Evolutionary conservation across 345 rosid genomes (phyloP).

Genomic region (Garcia nutans): DNA sequence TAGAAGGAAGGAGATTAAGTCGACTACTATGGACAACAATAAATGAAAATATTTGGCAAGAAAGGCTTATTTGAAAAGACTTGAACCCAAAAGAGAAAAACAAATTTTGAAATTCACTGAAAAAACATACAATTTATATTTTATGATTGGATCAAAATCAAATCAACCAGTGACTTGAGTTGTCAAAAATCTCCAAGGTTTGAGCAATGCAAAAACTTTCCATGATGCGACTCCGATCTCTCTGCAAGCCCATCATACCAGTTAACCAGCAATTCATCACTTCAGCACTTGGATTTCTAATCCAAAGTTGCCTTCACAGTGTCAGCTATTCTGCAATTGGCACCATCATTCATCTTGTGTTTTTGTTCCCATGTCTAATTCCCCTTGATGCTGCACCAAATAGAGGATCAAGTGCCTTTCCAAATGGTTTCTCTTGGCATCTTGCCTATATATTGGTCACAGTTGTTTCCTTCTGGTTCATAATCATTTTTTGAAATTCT

Average conservation of each 20-base stretch:
- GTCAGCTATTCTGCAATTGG: neutral
- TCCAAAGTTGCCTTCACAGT: neutral
- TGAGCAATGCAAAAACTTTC: neutral
- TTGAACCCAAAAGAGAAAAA: neutral
- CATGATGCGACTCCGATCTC: neutral
- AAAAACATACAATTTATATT: neutral
- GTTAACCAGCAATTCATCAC: neutral
- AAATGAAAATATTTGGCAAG: neutral
- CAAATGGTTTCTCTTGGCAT: neutral
- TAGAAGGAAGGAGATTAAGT: no score
- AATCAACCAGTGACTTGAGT: neutral
- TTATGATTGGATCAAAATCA: neutral
- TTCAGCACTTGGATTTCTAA: neutral
- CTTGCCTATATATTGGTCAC: slow-evolving; percentile 10
- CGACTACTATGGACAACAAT: no score
- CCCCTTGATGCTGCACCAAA: neutral
- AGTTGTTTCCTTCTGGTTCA: slow-evolving; percentile 32
- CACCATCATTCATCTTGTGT: neutral
- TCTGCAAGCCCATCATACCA: neutral
- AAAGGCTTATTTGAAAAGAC: neutral
- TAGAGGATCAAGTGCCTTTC: neutral
- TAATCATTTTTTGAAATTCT: slow-evolving; percentile 50
- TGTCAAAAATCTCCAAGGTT: neutral
- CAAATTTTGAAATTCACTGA: neutral
- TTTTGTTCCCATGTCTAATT: neutral